These are phyloP conservation scores for Fusarium nanum DNA, from an alignment of 2,329 filamentous ascomycete genomes.

Conservation along the genomic window DNA sequence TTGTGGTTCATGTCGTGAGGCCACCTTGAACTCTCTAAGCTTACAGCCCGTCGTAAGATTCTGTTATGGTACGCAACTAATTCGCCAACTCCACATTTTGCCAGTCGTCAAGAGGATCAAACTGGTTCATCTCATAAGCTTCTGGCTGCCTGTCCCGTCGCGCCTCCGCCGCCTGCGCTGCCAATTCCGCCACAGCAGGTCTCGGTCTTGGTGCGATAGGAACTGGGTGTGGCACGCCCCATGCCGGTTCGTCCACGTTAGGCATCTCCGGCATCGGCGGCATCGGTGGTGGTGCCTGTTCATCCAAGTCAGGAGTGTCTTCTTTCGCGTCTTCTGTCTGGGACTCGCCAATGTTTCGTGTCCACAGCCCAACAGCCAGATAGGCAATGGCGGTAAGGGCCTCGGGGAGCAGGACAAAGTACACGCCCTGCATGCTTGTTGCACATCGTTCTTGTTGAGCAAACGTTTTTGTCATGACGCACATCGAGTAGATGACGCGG, in stretches of 20 bases:
- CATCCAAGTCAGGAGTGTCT: not conserved
- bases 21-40: not conserved
- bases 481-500: not conserved
- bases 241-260: too few species aligned
- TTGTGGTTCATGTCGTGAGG: rapidly evolving
- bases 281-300: not conserved
- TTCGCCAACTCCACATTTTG: not conserved
- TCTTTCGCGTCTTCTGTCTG: not conserved
- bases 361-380: not conserved
- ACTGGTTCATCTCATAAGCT: not conserved
- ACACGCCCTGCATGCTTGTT: not conserved
- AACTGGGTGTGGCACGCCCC: not conserved
- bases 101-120: not conserved
- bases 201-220: not conserved
- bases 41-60: not conserved
- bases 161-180: not conserved
- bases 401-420: not conserved
- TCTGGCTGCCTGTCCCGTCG: not conserved
- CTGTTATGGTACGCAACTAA: not conserved
- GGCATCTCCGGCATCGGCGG: too few species aligned
- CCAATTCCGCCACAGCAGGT: not conserved
- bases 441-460: not conserved
- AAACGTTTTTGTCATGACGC: not conserved
- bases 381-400: not conserved
- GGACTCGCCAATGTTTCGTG: not conserved